phyloP scores from a whole-genome alignment of 164 flowering plant genomes.

The Warburgia ugandensis region DNA sequence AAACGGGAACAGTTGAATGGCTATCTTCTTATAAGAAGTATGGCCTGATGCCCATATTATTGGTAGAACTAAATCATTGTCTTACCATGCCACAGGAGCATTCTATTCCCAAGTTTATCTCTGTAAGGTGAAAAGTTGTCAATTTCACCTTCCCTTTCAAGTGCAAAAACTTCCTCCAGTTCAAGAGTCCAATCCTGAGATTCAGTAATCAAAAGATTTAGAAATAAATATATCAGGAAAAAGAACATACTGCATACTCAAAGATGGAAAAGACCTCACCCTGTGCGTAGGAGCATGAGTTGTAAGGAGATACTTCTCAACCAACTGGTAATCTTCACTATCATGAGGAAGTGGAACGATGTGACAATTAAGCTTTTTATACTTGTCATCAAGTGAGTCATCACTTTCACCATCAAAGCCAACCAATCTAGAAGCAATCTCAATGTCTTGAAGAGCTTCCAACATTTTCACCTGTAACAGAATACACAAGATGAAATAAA shows the following conservation, averaged over 20 bases:
- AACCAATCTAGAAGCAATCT: conserved; percentile 88
- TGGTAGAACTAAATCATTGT: no score
- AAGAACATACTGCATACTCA: background rate
- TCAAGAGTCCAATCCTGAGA: conserved; percentile 87
- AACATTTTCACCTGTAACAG: conserved; percentile 78
- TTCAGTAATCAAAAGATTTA: background rate
- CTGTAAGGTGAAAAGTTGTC: conserved; percentile 66
- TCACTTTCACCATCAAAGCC: conserved; percentile 75
- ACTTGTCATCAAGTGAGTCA: conserved; percentile 82
- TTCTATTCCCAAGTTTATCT: conserved; percentile 69
- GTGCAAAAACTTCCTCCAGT: conserved; percentile 87
- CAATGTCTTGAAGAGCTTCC: conserved; percentile 95
- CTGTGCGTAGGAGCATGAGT: conserved; percentile 97
- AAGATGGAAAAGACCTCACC: conserved; percentile 28
- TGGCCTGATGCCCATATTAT: no score
- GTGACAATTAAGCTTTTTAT: conserved; percentile 62
- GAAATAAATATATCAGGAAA: conserved; percentile 5
- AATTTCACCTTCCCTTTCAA: conserved; percentile 81
- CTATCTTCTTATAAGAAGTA: no score
- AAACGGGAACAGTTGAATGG: no score
- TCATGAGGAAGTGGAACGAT: conserved; percentile 68
- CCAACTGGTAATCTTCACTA: conserved; percentile 66
- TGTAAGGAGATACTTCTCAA: conserved; percentile 74
- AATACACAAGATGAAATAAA: conserved; percentile 2
- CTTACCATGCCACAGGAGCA: conserved; percentile 99